Evolutionary conservation across 345 rosid species (phyloP), one percentile per base, ranked within the genome.

Genomic region (Gossypium herbaceum): DNA sequence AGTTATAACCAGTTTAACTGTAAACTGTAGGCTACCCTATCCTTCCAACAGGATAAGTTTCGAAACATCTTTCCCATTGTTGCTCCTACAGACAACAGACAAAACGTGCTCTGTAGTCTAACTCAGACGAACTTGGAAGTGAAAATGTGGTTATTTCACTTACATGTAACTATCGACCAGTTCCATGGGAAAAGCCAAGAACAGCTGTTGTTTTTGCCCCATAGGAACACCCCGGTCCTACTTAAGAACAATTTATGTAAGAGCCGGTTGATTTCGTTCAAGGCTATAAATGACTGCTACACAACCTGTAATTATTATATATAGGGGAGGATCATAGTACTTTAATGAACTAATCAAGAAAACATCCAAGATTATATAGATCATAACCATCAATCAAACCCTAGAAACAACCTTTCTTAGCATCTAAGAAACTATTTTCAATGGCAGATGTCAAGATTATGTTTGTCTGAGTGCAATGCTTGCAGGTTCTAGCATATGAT

Each of bases 281-380:
- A 55, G 86, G 73, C 20, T 81, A 81, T 41, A 83, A 81, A 68
- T 86, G 85, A 68, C 47, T 85, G 61, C 88, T 83, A 73, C 86
- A 72, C 55, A 80, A 45, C 41, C 41, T 34, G 41, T 34, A 34
- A 34, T 5, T 34, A 34, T 34, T 34, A 34, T 34, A 34, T 34
- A 5, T 34, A 34, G 7, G 41, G 41, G 41, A 34, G 41, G 41
- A 34, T 34, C 41, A 34, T 5, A 34, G 13, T 11, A 45, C 12
- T 45, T 45, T 45, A 45, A 45, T 45, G 13, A 45, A 45, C 50
- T 45, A 45, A 45, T 7, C 50, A 10, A 45, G 13, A 45, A 52
- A 52, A 17, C 1, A 52, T 52, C 41, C 41, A 34, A 34, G 41
- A 34, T 34, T 34, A 34, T 34, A 34, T 52, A 19, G 7, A 52